A percentile compares a stretch with the other conserved stretches of the same genome.
Evolutionary conservation across 352 stramenopile genomes (phyloP).

Genomic region (Globisporangium yorkense): DNA sequence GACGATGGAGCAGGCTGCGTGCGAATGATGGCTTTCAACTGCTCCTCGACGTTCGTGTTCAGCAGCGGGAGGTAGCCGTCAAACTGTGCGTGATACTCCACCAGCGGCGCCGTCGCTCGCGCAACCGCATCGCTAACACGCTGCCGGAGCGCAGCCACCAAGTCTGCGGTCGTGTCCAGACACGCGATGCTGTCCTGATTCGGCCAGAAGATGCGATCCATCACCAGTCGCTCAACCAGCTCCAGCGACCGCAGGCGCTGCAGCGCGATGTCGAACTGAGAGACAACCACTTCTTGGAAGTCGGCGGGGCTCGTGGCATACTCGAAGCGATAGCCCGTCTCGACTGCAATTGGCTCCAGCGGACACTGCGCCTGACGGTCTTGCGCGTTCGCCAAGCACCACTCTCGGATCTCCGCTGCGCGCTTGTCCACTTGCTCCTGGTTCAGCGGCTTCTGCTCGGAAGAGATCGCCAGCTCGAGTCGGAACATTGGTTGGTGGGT

Average conservation of each 20-base stretch:
- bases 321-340: conserved; percentile 62
- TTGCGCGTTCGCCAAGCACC: conserved; percentile 43
- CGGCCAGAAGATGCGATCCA: conserved; percentile 94
- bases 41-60: conserved; percentile 86
- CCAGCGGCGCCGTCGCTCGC: conserved; percentile 40
- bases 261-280: conserved; percentile 81
- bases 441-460: conserved; percentile 49
- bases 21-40: conserved; percentile 63
- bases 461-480: conserved; percentile 64
- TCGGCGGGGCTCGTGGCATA: conserved; percentile 62
- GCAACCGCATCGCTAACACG: conserved; percentile 43
- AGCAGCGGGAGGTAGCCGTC: conserved; percentile 85
- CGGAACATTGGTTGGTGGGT: conserved; percentile 67
- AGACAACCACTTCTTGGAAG: conserved; percentile 64
- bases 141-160: conserved; percentile 45
- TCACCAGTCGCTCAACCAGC: conserved; percentile 90
- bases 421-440: conserved; percentile 43
- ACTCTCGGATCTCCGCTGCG: conserved; percentile 53
- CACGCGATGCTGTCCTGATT: conserved; percentile 89
- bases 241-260: conserved; percentile 80
- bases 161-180: conserved; percentile 60
- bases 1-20: conserved; percentile 21
- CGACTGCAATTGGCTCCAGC: conserved; percentile 33
- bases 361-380: conserved; percentile 50
- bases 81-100: conserved; percentile 81